Evolutionary conservation across 2,329 filamentous ascomycete genomes (phyloP).

Genomic region (Hymenoscyphus fructigenus): DNA sequence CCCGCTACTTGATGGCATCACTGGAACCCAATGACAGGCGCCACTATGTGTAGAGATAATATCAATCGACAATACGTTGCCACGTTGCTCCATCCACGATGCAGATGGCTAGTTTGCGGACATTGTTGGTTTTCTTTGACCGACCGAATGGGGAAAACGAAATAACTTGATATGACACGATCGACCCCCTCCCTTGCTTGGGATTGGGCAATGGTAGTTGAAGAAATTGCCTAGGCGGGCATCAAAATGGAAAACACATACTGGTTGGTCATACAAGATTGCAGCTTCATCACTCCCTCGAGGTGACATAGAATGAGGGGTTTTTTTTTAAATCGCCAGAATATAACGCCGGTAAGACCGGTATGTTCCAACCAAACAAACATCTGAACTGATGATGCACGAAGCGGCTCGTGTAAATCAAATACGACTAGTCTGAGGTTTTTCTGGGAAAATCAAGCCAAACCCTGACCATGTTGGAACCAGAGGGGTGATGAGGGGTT

Average conservation of each 20-base stretch:
- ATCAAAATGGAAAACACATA: background rate
- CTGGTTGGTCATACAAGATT: background rate
- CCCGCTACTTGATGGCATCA: slow-evolving; percentile 3
- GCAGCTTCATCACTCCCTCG: background rate
- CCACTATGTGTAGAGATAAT: background rate
- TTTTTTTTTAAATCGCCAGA: background rate
- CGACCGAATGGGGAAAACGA: background rate
- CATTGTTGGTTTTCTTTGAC: background rate
- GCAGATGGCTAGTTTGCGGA: background rate
- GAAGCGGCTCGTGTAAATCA: background rate
- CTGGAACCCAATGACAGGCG: background rate
- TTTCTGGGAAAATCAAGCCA: background rate
- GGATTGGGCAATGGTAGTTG: background rate
- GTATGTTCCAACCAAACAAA: background rate
- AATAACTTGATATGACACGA: background rate
- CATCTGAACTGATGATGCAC: background rate
- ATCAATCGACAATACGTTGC: slow-evolving; percentile 3
- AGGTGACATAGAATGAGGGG: background rate
- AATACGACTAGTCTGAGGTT: background rate
- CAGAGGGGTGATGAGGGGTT: background rate
- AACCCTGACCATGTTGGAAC: background rate
- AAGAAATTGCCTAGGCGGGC: background rate
- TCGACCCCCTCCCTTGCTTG: background rate
- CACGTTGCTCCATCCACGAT: slow-evolving; percentile 4
- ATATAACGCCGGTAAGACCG: background rate